Conservation (phyloP, 495 filamentous ascomycete genomes). For the Penicillium argentinense region DNA sequence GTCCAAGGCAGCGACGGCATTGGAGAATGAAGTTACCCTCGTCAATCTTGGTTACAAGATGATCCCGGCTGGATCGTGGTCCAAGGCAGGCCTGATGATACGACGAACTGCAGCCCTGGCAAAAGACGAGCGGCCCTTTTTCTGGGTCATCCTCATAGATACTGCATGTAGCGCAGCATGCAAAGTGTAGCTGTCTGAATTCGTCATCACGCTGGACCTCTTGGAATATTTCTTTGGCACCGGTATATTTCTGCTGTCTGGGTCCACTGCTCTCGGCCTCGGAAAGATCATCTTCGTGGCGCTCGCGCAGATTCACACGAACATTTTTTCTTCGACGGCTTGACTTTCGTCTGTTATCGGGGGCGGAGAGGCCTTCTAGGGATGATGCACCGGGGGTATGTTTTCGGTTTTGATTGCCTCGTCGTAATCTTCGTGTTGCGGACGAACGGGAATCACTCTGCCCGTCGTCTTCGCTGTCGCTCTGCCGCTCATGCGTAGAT, state of each 20-base stretch:
- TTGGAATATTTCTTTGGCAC: conserved; percentile 69
- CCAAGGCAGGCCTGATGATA: conserved; percentile 86
- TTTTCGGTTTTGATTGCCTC: neutral
- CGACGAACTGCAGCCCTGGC: conserved; percentile 83
- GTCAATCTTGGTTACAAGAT: conserved; percentile 89
- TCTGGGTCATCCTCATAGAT: conserved; percentile 48
- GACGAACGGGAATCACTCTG: neutral
- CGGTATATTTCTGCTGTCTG: conserved; percentile 51
- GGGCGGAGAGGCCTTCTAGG: conserved; percentile 1
- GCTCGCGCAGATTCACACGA: conserved; percentile 62
- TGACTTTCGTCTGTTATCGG: conserved; percentile 25
- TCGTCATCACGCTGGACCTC: conserved; percentile 50
- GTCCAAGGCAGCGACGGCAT: conserved; percentile 79
- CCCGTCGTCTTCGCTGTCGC: neutral
- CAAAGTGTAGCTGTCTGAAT: conserved; percentile 67
- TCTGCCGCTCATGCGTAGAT: no score
- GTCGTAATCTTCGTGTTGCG: conserved; percentile 2
- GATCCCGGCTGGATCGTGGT: conserved; percentile 67
- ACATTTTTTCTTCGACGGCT: conserved; percentile 26
- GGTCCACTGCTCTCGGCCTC: conserved; percentile 45
- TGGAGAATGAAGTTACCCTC: conserved; percentile 81
- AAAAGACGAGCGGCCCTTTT: conserved; percentile 70
- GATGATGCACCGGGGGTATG: conserved; percentile 15
- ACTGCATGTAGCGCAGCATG: conserved; percentile 71
- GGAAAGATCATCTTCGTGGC: conserved; percentile 66